Evolutionary conservation across 1,139 yeast genomes (phyloP), one percentile per base, ranked within the genome.

Genomic region (Debaryomyces fabryi): DNA sequence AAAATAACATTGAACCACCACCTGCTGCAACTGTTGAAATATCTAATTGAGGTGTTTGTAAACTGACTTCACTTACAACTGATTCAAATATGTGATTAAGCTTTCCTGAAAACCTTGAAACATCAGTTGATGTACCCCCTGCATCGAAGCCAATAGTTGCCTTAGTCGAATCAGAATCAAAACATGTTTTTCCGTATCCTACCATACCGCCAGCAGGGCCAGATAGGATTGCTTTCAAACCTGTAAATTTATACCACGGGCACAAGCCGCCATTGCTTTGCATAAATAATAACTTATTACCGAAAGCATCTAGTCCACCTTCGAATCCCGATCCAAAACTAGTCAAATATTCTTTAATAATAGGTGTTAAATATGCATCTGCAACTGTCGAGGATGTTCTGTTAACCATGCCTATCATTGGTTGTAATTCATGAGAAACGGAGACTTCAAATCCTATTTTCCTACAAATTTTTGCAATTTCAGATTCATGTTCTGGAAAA

Each of bases 81-180:
- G 79, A 75, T 54, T 78, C 81, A 55, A 76, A 78, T 13, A 74
- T 73, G 44, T 75, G 79, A 51, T 78, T 81, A 35, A 69, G 65
- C 21, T 63, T 59, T n/a, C 82, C 82, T 38, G 41, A 55, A 56
- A 44, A 55, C 50, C 69, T 77, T 3, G 81, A 74, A 3, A 79
- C 83, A 58, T 79, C 83, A 0, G 83, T 79, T 1, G 82, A 78
- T 2, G 83, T 79, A 33, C 83, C 83, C 13, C 83, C 83, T 82
- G 78, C 78, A 58, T 79, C 83, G 52, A 79, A 79, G 0, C 83
- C 83, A 21, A 79, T 21, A 45, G 52, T 34, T 24, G 45, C 39
- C 30, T 47, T 55, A 13, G 47, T 71, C 76, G 30, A 38, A 10
- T 29, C 27, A 6, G 50, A 27, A 40, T 55, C 59, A 38, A 44